Conservation (phyloP, 257 asterid genomes). For the Salvia splendens region DNA sequence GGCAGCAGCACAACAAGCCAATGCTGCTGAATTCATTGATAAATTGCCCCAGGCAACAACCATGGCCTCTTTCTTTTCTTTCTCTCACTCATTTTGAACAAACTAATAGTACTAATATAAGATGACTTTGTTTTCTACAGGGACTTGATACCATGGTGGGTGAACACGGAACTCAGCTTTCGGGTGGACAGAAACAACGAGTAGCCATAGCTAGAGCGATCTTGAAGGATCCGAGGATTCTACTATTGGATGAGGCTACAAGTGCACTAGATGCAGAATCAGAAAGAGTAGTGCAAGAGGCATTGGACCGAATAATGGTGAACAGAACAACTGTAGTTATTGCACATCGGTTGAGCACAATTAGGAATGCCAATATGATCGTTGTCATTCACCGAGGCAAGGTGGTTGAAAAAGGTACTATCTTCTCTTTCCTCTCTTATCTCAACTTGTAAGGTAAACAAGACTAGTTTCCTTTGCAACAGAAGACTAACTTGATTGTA, state of each 20-base stretch:
- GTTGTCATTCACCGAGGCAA: constrained; percentile 58
- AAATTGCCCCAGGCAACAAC: constrained; percentile 53
- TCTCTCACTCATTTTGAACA: not conserved
- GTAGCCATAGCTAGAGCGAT: constrained; percentile 70
- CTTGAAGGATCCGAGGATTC: constrained; percentile 55
- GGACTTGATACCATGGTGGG: constrained; percentile 69
- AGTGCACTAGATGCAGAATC: constrained; percentile 72
- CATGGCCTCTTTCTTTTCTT: not conserved
- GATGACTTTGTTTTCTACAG: constrained; percentile 7
- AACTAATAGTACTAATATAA: too few species aligned
- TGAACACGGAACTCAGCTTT: constrained; percentile 68
- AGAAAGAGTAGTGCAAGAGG: constrained; percentile 61
- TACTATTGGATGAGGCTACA: constrained; percentile 70
- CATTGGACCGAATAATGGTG: constrained; percentile 58
- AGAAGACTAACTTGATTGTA: not conserved
- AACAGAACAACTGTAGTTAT: constrained; percentile 58
- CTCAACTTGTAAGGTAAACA: too few species aligned
- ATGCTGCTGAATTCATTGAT: constrained; percentile 63
- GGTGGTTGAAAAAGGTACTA: constrained; percentile 53
- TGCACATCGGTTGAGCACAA: constrained; percentile 62
- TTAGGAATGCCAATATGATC: constrained; percentile 51
- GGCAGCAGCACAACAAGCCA: constrained; percentile 54
- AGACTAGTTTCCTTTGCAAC: not conserved
- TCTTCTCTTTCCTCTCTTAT: too few species aligned
- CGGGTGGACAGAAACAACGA: constrained; percentile 72